Evolutionary conservation across 441 rosid genomes (phyloP), one percentile per base, ranked within the genome.

Genomic region (Mallotus repandus): DNA sequence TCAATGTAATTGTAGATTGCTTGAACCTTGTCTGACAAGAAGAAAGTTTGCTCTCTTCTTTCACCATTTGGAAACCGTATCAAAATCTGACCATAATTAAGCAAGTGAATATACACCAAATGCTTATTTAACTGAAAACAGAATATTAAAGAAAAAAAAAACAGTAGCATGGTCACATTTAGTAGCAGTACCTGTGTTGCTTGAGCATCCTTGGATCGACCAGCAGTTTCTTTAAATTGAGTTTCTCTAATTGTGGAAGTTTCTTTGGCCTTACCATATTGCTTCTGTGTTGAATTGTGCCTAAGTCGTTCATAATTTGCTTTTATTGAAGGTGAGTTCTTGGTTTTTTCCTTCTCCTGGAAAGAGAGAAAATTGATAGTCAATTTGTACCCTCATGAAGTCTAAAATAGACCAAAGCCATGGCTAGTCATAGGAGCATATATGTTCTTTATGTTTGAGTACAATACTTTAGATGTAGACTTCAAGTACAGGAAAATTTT

Each of bases 31-130:
- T 86, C 90, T 35, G 84, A 54, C 74, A 77, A 60, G 35, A 56
- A 76, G 68, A 87, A 86, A 64, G 85, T 89, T 52, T 84, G 84
- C 68, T 86, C 91, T 73, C 86, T 85, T 79, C 84, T 87, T 76
- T 85, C 88, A 1, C 91, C 94, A 43, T 73, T 81, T 8, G 90
- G 94, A 76, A 89, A 89, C 73, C 89, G 75, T 38, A 89, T 79
- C 81, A 86, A 18, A 74, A 89, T 79, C 93, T 89, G 88, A 49
- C 12, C 12, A 10, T 9, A 21, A 71, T 18, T 25, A 25, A 25
- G 1, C 29, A 25, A 25, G 29, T 25, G 29, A 25, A 25, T 25
- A 25, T 25, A 25, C 29, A 25, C 29, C 29, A 25, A 25, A 25
- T 25, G 29, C 29, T 25, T 25, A 2, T 25, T 25, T 25, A 25